These are phyloP conservation scores for Zea luxurians DNA, from an alignment of 176 grass and related monocot species.

Conservation along the genomic window DNA sequence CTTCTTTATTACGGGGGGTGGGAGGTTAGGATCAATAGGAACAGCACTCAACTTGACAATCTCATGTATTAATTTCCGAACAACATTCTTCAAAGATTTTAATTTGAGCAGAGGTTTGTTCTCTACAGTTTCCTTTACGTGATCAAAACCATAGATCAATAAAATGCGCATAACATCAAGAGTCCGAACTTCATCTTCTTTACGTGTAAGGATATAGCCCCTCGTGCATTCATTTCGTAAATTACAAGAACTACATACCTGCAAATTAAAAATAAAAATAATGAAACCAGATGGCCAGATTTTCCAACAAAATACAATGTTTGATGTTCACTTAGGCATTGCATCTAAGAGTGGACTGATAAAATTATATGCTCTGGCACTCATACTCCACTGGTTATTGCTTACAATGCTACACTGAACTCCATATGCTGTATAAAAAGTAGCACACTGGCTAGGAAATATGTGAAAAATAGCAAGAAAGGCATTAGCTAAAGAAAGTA, in stretches of 20 bases:
- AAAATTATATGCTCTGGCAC: not conserved
- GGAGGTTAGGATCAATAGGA: conserved; percentile 88
- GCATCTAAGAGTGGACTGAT: not conserved
- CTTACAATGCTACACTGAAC: not conserved
- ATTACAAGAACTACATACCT: conserved; percentile 95
- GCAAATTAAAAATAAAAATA: conserved; percentile 40
- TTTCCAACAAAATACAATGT: not conserved
- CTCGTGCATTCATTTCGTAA: conserved; percentile 66
- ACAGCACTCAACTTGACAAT: conserved; percentile 73
- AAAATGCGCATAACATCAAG: conserved; percentile 91
- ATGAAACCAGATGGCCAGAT: conserved; percentile 29
- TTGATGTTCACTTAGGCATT: conserved; percentile 4
- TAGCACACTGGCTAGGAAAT: not conserved
- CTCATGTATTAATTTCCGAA: conserved; percentile 83
- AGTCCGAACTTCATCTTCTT: conserved; percentile 92
- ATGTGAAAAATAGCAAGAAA: not conserved
- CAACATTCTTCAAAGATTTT: conserved; percentile 73
- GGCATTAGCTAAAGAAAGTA: not conserved
- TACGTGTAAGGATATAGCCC: conserved; percentile 91
- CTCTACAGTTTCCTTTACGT: conserved; percentile 77
- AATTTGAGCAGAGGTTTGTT: conserved; percentile 76
- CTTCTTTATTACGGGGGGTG: conserved; percentile 70
- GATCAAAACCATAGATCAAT: conserved; percentile 81
- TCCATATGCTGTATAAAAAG: not conserved
- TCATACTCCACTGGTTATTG: not conserved